Percentiles rank a stretch among this genome's conserved stretches.
Conservation (phyloP, 495 filamentous ascomycete genomes). For the Aspergillus kassunensis region DNA sequence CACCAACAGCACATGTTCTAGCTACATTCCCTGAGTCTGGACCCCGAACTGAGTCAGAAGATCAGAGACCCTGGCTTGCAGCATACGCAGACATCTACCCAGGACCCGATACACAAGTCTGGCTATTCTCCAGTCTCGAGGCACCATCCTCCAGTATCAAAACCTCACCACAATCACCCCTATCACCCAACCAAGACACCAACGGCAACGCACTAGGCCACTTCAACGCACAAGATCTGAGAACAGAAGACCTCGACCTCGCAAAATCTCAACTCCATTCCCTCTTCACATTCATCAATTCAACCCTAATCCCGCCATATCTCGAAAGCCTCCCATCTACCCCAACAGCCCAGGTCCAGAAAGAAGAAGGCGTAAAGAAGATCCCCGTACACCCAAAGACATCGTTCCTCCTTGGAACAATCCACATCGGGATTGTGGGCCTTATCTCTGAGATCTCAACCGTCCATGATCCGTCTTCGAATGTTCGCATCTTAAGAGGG, state of each 20-base stretch:
- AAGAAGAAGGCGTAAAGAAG: constrained; percentile 9
- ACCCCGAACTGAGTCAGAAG: constrained; percentile 14
- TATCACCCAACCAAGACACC: constrained; percentile 1
- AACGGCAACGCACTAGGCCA: background rate
- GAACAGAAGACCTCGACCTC: background rate
- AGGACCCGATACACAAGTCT: constrained; percentile 57
- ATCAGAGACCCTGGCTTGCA: constrained; percentile 38
- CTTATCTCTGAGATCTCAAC: constrained; percentile 2
- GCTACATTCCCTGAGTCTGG: constrained; percentile 28
- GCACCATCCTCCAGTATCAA: no score
- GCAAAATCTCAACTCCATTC: constrained; percentile 24
- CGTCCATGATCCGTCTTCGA: no score
- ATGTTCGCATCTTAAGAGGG: background rate
- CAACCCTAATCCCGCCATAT: constrained; percentile 24
- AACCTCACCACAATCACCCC: no score
- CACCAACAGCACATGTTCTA: constrained; percentile 40
- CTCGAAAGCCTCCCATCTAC: no score
- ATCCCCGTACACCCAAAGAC: constrained; percentile 9
- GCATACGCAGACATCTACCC: constrained; percentile 55
- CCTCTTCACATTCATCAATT: constrained; percentile 25
- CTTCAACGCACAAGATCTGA: background rate
- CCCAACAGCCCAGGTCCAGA: background rate
- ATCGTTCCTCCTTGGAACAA: constrained; percentile 33
- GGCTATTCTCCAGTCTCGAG: constrained; percentile 57
- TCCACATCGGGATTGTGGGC: constrained; percentile 31